Evolutionary conservation across 495 filamentous ascomycete genomes (phyloP).

Genomic region (Tuber magnatum): DNA sequence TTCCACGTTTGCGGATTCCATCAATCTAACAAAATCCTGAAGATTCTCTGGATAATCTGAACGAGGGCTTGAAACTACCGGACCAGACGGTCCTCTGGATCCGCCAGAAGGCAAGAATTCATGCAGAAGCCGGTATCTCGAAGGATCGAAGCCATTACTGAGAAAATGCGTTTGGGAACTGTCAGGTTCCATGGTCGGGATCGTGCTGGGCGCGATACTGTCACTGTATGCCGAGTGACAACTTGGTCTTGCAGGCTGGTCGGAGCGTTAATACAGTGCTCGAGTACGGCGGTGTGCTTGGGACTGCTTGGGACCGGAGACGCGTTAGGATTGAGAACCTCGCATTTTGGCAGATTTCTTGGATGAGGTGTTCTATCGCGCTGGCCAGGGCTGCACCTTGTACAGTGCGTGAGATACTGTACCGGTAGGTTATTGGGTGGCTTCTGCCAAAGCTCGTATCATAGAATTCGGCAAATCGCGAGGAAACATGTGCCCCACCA

Average conservation of each 20-base stretch:
- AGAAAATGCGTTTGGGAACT: not conserved
- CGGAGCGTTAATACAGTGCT: no score
- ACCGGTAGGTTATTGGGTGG: no score
- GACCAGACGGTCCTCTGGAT: not conserved
- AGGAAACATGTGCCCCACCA: not conserved
- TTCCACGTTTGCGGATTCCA: slow-evolving; percentile 9
- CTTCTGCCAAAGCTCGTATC: not conserved
- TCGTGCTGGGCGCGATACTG: not conserved
- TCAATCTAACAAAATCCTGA: slow-evolving; percentile 10
- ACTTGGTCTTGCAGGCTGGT: not conserved
- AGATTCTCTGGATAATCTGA: slow-evolving; percentile 1
- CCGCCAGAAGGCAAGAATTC: not conserved
- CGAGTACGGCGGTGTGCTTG: not conserved
- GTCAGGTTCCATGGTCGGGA: not conserved
- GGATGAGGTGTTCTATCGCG: not conserved
- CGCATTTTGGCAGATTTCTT: not conserved
- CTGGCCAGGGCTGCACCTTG: not conserved
- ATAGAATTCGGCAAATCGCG: not conserved
- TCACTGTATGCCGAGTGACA: not conserved
- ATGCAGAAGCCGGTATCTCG: not conserved
- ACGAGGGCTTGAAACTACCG: not conserved
- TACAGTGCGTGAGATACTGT: no score
- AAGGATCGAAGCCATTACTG: not conserved
- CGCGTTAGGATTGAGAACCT: not conserved
- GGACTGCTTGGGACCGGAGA: not conserved